A percentile compares a stretch with the other conserved stretches of the same genome.
These are phyloP conservation scores for Stachybotrys chlorohalonatus DNA, from an alignment of 2,329 filamentous ascomycete species.

Conservation along the genomic window DNA sequence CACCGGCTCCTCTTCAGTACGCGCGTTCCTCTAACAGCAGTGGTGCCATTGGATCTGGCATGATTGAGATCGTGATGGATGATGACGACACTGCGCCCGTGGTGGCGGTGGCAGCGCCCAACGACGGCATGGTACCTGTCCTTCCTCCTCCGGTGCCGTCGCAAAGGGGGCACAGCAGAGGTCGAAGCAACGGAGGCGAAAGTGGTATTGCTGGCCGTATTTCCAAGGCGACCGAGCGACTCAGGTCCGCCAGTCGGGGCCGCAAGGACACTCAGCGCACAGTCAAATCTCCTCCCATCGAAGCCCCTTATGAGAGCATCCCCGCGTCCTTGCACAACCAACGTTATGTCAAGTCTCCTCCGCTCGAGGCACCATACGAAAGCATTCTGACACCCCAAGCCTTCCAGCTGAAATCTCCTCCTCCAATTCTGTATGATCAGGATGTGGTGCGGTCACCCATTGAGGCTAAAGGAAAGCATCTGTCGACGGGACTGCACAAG, in stretches of 20 bases:
- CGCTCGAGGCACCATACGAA: constrained; percentile 30
- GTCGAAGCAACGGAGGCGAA: constrained; percentile 44
- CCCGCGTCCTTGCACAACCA: constrained; percentile 14
- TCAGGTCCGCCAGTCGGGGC: constrained; percentile 50
- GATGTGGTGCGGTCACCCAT: constrained; percentile 23
- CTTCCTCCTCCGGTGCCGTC: constrained; percentile 33
- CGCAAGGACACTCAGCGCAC: constrained; percentile 29
- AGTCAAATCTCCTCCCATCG: constrained; percentile 16
- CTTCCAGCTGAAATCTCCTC: constrained; percentile 17
- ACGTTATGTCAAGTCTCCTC: constrained; percentile 12
- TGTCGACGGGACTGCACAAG: constrained; percentile 41
- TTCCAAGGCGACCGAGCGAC: constrained; percentile 48
- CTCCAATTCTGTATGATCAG: constrained; percentile 28
- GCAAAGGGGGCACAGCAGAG: constrained; percentile 41
- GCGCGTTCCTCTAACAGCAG: constrained; percentile 30
- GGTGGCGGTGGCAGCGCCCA: constrained; percentile 21
- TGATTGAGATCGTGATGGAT: constrained; percentile 60
- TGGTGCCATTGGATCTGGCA: constrained; percentile 40
- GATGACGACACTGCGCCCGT: constrained; percentile 35
- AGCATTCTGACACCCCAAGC: constrained; percentile 21
- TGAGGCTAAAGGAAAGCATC: constrained; percentile 22
- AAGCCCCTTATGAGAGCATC: constrained; percentile 33
- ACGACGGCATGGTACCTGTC: constrained; percentile 34
- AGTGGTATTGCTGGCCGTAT: constrained; percentile 43
- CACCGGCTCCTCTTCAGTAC: constrained; percentile 47